phyloP scores from a whole-genome alignment of 495 filamentous ascomycete genomes.

The Friedmanniomyces endolithicus region DNA sequence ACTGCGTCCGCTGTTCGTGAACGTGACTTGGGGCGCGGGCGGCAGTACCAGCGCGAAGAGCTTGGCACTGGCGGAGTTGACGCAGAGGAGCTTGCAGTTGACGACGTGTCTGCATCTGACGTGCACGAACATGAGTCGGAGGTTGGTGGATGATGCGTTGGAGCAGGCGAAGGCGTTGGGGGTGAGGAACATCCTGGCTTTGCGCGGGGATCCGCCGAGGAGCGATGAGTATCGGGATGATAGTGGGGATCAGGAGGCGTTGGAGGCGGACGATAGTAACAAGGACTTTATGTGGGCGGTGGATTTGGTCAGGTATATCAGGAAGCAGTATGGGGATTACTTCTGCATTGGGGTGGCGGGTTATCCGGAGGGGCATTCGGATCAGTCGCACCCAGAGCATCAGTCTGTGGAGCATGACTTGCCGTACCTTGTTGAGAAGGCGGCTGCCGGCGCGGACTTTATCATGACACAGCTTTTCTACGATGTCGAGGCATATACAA shows the following conservation, averaged over 20 bases:
- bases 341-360: constrained; percentile 93
- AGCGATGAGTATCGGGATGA: constrained; percentile 65
- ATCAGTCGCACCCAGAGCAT: constrained; percentile 65
- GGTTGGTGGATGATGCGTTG: constrained; percentile 73
- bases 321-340: constrained; percentile 74
- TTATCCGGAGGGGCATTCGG: constrained; percentile 94
- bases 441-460: constrained; percentile 85
- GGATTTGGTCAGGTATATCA: constrained; percentile 84
- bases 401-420: constrained; percentile 73
- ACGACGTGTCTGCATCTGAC: constrained; percentile 95
- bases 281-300: constrained; percentile 80
- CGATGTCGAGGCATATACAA: constrained; percentile 66
- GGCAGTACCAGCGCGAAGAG: constrained; percentile 82
- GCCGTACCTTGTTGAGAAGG: constrained; percentile 84
- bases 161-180: constrained; percentile 88
- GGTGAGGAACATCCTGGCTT: constrained; percentile 84
- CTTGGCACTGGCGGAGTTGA: constrained; percentile 88
- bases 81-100: constrained; percentile 77
- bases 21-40: constrained; percentile 95
- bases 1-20: constrained; percentile 85
- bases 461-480: constrained; percentile 99
- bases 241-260: constrained; percentile 26
- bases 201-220: constrained; percentile 86
- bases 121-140: constrained; percentile 92
- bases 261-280: constrained; percentile 50